phyloP scores from a whole-genome alignment of 2,329 filamentous ascomycete species.

The Fusarium tuaranense region DNA sequence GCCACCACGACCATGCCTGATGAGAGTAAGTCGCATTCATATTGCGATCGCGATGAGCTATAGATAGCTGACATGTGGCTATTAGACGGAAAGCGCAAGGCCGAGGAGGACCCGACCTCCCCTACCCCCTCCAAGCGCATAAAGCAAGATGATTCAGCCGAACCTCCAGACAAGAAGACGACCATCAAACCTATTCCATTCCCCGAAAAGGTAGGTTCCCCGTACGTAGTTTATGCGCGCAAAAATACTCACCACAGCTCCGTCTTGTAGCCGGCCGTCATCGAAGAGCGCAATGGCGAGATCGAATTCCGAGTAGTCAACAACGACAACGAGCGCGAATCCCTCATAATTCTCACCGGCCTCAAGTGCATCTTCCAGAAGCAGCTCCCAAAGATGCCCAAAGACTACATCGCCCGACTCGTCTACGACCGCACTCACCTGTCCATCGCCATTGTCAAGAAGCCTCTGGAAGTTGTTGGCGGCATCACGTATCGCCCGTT shows the following conservation, averaged over 20 bases:
- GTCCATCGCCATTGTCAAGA: slow-evolving; percentile 97
- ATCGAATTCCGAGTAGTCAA: slow-evolving; percentile 99
- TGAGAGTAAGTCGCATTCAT: slow-evolving; percentile 31
- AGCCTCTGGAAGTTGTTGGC: slow-evolving; percentile 93
- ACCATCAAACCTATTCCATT: slow-evolving; percentile 80
- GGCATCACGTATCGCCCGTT: slow-evolving; percentile 98
- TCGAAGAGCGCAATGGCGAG: slow-evolving; percentile 92
- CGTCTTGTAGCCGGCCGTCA: slow-evolving; percentile 77
- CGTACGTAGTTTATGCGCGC: accelerated
- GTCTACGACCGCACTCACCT: slow-evolving; percentile 98
- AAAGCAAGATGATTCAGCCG: slow-evolving; percentile 59
- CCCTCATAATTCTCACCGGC: slow-evolving; percentile 92
- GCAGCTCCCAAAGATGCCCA: slow-evolving; percentile 98
- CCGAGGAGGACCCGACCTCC: slow-evolving; percentile 72
- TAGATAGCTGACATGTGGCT: slow-evolving; percentile 5
- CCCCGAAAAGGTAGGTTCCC: slow-evolving; percentile 79
- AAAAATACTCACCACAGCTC: slow-evolving; percentile 6
- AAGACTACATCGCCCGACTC: slow-evolving; percentile 96
- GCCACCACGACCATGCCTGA: slow-evolving; percentile 38
- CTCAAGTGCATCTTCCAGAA: slow-evolving; percentile 99
- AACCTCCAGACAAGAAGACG: slow-evolving; percentile 58
- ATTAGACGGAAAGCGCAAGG: slow-evolving; percentile 77
- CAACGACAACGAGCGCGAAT: slow-evolving; percentile 90
- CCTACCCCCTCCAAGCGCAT: slow-evolving; percentile 73
- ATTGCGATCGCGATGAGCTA: neutral